Percentiles rank a stretch among this genome's conserved stretches.
Conservation (phyloP, 208 protist genomes). For the Phytomonas sp. region DNA sequence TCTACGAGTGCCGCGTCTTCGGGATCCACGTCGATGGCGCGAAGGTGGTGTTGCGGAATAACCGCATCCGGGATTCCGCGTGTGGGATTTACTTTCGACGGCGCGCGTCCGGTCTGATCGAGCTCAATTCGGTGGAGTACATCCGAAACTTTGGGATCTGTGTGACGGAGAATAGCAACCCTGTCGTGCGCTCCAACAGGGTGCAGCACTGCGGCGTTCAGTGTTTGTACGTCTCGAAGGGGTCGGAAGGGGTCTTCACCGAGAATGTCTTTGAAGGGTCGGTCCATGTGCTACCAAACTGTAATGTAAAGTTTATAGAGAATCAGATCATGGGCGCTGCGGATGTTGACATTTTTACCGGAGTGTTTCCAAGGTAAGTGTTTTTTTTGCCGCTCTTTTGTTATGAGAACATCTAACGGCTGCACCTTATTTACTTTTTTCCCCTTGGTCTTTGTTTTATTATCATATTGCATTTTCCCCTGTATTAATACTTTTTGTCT, state of each 20-base stretch:
- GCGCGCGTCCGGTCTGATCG: slow-evolving; percentile 36
- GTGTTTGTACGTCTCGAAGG: slow-evolving; percentile 56
- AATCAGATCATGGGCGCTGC: slow-evolving; percentile 54
- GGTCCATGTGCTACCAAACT: slow-evolving; percentile 48
- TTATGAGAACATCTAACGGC: no score
- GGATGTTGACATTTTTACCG: slow-evolving; percentile 40
- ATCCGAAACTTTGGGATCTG: slow-evolving; percentile 71
- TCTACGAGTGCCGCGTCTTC: slow-evolving; percentile 81
- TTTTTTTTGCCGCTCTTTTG: no score
- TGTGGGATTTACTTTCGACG: slow-evolving; percentile 72
- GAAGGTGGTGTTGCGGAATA: slow-evolving; percentile 28
- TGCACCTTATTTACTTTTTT: no score
- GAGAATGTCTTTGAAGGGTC: slow-evolving; percentile 78
- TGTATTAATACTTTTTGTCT: background rate
- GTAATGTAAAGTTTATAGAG: slow-evolving; percentile 40
- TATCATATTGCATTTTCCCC: background rate
- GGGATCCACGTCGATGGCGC: slow-evolving; percentile 54
- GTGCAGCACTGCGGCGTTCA: slow-evolving; percentile 69
- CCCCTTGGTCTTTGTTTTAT: background rate
- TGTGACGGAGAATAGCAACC: slow-evolving; percentile 54
- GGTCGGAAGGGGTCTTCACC: slow-evolving; percentile 48
- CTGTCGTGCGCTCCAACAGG: slow-evolving; percentile 57
- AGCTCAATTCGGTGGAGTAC: slow-evolving; percentile 77
- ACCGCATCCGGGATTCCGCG: slow-evolving; percentile 65
- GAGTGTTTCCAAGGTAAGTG: slow-evolving; percentile 40